Percentiles rank a stretch among this genome's conserved stretches.
Conservation (phyloP, 495 filamentous ascomycete genomes). For the Clavariopsis aquatica region DNA sequence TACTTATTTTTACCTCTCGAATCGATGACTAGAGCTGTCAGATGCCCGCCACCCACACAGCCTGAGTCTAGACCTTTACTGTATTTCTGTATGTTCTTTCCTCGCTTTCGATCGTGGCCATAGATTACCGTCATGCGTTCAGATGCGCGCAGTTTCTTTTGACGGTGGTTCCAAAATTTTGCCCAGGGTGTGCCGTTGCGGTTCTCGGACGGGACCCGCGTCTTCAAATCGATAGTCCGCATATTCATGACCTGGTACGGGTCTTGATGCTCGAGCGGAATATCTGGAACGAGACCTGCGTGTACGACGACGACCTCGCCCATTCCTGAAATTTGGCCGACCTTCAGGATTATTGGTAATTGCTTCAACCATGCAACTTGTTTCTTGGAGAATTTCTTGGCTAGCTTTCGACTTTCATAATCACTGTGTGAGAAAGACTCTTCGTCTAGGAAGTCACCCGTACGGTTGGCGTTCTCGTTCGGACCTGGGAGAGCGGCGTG, state of each 20-base stretch:
- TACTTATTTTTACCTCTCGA: constrained; percentile 37
- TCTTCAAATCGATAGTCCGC: constrained; percentile 70
- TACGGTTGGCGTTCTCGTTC: constrained; percentile 9
- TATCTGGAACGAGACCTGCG: constrained; percentile 75
- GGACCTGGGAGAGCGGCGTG: constrained; percentile 33
- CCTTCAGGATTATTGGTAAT: constrained; percentile 72
- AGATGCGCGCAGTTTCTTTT: constrained; percentile 44
- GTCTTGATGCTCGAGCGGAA: constrained; percentile 72
- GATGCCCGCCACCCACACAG: constrained; percentile 69
- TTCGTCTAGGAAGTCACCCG: constrained; percentile 38
- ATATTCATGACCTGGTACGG: constrained; percentile 86
- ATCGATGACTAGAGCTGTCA: constrained; percentile 78
- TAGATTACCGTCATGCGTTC: constrained; percentile 66
- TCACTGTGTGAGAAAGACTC: constrained; percentile 46
- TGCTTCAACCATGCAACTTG: constrained; percentile 70
- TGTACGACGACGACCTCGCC: constrained; percentile 74
- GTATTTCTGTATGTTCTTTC: constrained; percentile 67
- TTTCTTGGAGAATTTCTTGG: constrained; percentile 54
- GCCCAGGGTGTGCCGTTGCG: constrained; percentile 66
- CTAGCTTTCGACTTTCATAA: constrained; percentile 51
- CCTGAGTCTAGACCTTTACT: constrained; percentile 83
- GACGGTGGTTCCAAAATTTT: constrained; percentile 63
- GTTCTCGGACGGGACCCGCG: constrained; percentile 60
- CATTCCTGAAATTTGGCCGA: constrained; percentile 61
- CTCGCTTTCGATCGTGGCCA: constrained; percentile 78